Percentiles rank a stretch among this genome's conserved stretches.
Evolutionary conservation across 73 alveolate genomes (phyloP).

Genomic region (Paramecium pentaurelia): DNA sequence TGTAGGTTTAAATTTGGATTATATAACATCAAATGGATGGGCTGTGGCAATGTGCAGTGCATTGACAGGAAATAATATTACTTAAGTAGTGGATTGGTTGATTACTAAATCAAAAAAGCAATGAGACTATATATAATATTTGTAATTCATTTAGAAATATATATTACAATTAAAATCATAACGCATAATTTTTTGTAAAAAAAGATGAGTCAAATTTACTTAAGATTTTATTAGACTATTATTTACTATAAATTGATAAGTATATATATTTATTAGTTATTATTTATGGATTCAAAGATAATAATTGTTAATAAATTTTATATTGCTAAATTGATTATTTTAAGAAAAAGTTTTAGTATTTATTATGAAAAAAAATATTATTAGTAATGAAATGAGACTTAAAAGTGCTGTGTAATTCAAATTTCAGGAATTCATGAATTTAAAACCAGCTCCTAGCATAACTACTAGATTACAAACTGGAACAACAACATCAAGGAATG

Average conservation of each 20-base stretch:
- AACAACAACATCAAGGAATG: not conserved
- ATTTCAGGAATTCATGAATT: not conserved
- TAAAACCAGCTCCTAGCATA: not conserved
- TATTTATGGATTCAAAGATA: not conserved
- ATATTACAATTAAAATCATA: not conserved
- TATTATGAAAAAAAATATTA: not conserved
- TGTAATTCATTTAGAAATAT: not conserved
- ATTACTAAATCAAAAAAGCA: slow-evolving; percentile 65
- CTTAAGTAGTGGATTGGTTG: slow-evolving; percentile 87
- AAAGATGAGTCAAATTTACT: not conserved
- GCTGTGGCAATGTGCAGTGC: slow-evolving; percentile 85
- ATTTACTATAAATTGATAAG: not conserved
- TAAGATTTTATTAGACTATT: not conserved
- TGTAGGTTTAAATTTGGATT: slow-evolving; percentile 85
- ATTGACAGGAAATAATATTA: slow-evolving; percentile 78
- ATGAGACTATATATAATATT: slow-evolving; percentile 12
- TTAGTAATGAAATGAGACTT: not conserved
- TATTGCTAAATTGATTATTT: not conserved
- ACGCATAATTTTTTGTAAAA: not conserved
- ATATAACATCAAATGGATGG: slow-evolving; percentile 86
- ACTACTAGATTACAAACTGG: not conserved
- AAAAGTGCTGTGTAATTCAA: not conserved
- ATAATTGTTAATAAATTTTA: too few relatives aligned
- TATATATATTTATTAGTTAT: too few relatives aligned
- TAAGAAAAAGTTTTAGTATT: not conserved